Conservation (phyloP, 805 yeast genomes). For the Ogataea henricii region DNA sequence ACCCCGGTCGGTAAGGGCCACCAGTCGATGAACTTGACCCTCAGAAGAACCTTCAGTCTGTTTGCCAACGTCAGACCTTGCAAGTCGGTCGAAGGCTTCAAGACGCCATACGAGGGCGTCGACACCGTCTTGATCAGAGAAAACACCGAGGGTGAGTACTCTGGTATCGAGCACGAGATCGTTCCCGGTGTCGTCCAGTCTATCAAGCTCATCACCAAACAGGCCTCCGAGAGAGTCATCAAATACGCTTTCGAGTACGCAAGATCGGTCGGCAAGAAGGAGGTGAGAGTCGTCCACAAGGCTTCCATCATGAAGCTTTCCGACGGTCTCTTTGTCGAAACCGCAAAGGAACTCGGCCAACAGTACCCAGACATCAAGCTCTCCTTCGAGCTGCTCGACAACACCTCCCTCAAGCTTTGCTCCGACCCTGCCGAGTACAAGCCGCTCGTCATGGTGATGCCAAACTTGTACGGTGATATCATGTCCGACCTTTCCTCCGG, state of each 20-base stretch:
- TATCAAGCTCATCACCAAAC: slow-evolving; percentile 93
- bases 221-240: slow-evolving; percentile 94
- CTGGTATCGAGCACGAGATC: slow-evolving; percentile 97
- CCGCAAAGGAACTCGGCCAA: slow-evolving; percentile 85
- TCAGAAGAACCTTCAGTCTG: slow-evolving; percentile 94
- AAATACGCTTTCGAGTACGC: slow-evolving; percentile 98
- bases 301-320: slow-evolving; percentile 98
- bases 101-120: slow-evolving; percentile 87
- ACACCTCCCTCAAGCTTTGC: slow-evolving; percentile 89
- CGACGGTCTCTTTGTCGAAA: slow-evolving; percentile 93
- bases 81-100: slow-evolving; percentile 87
- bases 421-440: slow-evolving; percentile 86
- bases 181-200: slow-evolving; percentile 99
- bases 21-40: slow-evolving; percentile 93
- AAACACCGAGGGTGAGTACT: slow-evolving; percentile 99
- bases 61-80: slow-evolving; percentile 98
- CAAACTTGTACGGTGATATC: slow-evolving; percentile 98
- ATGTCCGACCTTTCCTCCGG: slow-evolving; percentile 98
- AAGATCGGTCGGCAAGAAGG: slow-evolving; percentile 79
- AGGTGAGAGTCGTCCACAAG: slow-evolving; percentile 94
- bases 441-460: slow-evolving; percentile 93
- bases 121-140: slow-evolving; percentile 97
- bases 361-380: slow-evolving; percentile 90
- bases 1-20: slow-evolving; percentile 99
- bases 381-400: slow-evolving; percentile 88